Base-by-base conservation (phyloP, 106 monocot species). In the Gastrodia elata region DNA sequence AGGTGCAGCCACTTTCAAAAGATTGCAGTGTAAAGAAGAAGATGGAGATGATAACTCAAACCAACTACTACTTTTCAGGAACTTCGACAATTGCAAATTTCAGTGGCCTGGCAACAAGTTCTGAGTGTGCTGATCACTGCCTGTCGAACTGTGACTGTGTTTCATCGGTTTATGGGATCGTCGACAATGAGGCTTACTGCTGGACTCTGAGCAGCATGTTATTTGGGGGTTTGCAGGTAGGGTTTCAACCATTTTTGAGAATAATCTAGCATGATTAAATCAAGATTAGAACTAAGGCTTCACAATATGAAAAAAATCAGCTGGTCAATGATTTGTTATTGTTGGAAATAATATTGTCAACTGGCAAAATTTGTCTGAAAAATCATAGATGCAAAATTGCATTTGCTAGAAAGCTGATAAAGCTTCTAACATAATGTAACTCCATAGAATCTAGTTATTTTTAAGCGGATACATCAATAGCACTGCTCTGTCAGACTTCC, bases 31-130 rank as follows among this genome's bases (percentile, higher is more conserved):
- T 10, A 0, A 26, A 57, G 6, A 0, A 68, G 13, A 68, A 10
- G 15, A 84, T 84, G 84, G 73, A 80, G 44, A 39, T 41, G 32
- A 30, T 79, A 28, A 32, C 73, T 6, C 84, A 80, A 30, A 77
- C 80, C 0, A 76, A 74, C 36, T 80, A 84, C 46, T 84, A 84
- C 70, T 84, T 84, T 39, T 70, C 72, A 2, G 84, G 80, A 8
- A 2, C 76, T 1, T 77, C 80, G 2, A 80, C 75, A n/a, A 73
- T 84, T 26, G 72, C 76, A 8, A 84, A 84, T 46, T 73, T 38
- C 38, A 84, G 80, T 20, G 58, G 73, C 38, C 36, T 80, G 11
- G 13, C 73, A 4, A 49, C 8, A 4, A 71, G 27, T 7, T 26
- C 73, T 3, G 73, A 73, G 6, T 84, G 84, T 22, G 38, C 68